Conservation (phyloP, 352 stramenopile species). For the Phytophthora macrochlamydospora region DNA sequence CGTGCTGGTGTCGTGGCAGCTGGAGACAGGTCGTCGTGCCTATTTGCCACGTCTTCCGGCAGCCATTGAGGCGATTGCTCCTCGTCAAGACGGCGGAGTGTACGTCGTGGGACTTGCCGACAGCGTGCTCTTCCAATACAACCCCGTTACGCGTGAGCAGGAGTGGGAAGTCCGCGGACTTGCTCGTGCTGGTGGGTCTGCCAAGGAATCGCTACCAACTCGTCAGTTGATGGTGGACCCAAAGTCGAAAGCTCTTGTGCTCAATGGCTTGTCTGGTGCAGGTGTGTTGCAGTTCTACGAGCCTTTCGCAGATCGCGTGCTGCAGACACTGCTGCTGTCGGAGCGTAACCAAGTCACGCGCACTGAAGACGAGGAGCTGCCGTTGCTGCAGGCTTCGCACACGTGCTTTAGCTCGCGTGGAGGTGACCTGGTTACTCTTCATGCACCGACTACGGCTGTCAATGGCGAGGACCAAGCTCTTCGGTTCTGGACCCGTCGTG, state of each 20-base stretch:
- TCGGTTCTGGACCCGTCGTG: conserved; percentile 79
- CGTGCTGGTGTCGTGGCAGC: conserved; percentile 87
- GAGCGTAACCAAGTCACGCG: conserved; percentile 87
- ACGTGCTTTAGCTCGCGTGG: conserved; percentile 60
- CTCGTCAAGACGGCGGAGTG: conserved; percentile 50
- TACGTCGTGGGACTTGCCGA: conserved; percentile 75
- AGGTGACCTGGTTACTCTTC: conserved; percentile 62
- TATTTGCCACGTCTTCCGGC: conserved; percentile 84
- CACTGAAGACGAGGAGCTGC: conserved; percentile 67
- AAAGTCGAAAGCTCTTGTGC: conserved; percentile 54
- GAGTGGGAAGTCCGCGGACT: conserved; percentile 77
- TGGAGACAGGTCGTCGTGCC: conserved; percentile 72
- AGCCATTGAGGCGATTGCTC: conserved; percentile 55
- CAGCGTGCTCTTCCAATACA: conserved; percentile 85
- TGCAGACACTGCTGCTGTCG: conserved; percentile 71
- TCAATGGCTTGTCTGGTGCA: conserved; percentile 67
- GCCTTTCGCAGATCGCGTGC: conserved; percentile 77
- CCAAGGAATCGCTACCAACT: conserved; percentile 51
- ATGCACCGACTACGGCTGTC: conserved; percentile 35
- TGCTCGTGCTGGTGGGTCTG: conserved; percentile 51
- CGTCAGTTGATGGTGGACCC: conserved; percentile 69
- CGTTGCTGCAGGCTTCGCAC: conserved; percentile 55
- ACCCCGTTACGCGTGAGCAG: conserved; percentile 74
- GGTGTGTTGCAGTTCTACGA: conserved; percentile 86
- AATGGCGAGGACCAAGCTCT: conserved; percentile 60